phyloP scores from a whole-genome alignment of 2,329 filamentous ascomycete species.

The Colletotrichum gloeosporioides region DNA sequence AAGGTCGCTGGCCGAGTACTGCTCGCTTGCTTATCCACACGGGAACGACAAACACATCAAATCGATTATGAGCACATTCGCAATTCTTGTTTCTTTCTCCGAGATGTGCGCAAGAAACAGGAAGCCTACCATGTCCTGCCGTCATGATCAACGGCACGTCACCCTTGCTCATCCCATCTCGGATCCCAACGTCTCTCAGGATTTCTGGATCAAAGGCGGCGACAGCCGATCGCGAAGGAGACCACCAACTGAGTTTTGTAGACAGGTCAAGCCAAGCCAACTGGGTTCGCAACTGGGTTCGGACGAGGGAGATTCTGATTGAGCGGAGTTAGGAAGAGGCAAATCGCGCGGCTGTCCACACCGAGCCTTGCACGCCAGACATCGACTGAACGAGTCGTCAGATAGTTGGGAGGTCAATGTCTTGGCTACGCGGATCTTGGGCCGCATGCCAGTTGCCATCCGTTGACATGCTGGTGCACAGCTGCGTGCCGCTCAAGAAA shows the following conservation, averaged over 20 bases:
- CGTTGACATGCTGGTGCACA: slow-evolving; percentile 4
- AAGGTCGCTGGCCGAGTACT: slow-evolving; percentile 7
- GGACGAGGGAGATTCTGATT: not conserved
- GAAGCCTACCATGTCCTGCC: not conserved
- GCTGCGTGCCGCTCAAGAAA: slow-evolving; percentile 4
- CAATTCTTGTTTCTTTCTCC: not conserved
- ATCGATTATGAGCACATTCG: not conserved
- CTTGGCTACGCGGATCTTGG: slow-evolving; percentile 1
- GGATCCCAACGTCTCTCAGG: not conserved
- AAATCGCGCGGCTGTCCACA: not conserved
- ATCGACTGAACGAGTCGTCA: not conserved
- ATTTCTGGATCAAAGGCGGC: not conserved
- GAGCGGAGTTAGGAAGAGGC: not conserved
- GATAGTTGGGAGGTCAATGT: not conserved
- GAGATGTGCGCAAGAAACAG: not conserved
- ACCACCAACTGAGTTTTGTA: not conserved
- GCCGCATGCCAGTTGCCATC: slow-evolving; percentile 17
- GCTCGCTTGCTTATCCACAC: not conserved
- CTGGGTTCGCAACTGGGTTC: not conserved
- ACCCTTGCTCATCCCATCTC: slow-evolving; percentile 1
- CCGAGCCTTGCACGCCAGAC: not conserved
- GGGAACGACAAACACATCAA: not conserved
- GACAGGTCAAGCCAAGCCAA: not conserved
- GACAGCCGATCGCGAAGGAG: not conserved
- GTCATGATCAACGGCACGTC: not conserved